A percentile compares a stretch with the other conserved stretches of the same genome.
Evolutionary conservation across 805 yeast genomes (phyloP).

Genomic region (Candida insectalens): DNA sequence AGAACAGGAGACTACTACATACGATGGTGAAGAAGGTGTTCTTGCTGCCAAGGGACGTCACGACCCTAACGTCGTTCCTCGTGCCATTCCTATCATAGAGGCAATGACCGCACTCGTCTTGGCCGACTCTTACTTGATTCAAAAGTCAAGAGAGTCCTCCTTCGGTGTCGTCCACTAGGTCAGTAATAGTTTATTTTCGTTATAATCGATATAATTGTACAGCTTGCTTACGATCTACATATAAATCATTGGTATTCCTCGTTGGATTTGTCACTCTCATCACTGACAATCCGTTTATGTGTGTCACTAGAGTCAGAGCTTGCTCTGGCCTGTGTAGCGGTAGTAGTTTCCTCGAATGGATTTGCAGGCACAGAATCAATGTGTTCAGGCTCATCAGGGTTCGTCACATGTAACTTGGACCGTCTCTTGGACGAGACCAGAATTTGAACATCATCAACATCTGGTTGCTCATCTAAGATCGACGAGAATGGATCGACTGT

Average conservation of each 20-base stretch:
- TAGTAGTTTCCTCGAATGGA: not conserved
- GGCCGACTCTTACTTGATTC: constrained; percentile 78
- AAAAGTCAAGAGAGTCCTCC: constrained; percentile 70
- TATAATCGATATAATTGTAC: not conserved
- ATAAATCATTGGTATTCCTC: not conserved
- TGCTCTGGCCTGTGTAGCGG: too few species aligned
- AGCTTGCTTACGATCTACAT: too few species aligned
- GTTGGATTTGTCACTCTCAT: constrained; percentile 10
- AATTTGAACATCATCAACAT: constrained; percentile 57
- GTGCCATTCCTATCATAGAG: constrained; percentile 98
- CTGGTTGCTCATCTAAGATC: constrained; percentile 10
- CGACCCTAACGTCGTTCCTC: constrained; percentile 96
- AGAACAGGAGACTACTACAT: constrained; percentile 81
- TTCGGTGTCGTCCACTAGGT: constrained; percentile 21
- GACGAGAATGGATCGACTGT: too few species aligned
- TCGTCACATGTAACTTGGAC: constrained; percentile 47
- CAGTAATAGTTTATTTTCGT: constrained; percentile 4
- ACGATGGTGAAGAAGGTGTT: constrained; percentile 80
- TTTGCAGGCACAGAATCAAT: not conserved
- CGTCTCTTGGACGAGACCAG: constrained; percentile 58
- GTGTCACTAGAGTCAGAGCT: constrained; percentile 7
- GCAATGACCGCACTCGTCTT: constrained; percentile 95
- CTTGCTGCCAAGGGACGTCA: constrained; percentile 97
- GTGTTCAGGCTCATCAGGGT: constrained; percentile 54
- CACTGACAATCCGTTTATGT: constrained; percentile 21